These are phyloP conservation scores for Phytophthora vignae DNA, from an alignment of 352 stramenopile genomes.

Conservation along the genomic window DNA sequence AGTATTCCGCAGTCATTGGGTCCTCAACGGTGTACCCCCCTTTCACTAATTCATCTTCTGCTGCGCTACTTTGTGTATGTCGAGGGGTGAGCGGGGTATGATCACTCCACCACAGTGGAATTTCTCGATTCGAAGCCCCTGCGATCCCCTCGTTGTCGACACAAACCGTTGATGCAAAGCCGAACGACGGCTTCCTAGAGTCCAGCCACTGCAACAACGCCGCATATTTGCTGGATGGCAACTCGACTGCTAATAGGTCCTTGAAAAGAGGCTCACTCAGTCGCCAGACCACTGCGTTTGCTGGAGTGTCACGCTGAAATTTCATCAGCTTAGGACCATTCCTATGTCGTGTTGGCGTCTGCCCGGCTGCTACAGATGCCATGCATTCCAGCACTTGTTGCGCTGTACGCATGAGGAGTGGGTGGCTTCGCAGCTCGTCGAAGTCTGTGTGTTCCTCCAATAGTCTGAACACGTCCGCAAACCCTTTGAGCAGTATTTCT, in stretches of 20 bases:
- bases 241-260: constrained; percentile 32
- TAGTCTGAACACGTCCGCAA: constrained; percentile 13
- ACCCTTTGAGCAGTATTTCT: constrained; percentile 14
- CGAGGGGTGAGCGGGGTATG: constrained; percentile 15
- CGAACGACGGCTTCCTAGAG: constrained; percentile 19
- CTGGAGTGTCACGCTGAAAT: constrained; percentile 4
- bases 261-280: constrained; percentile 35
- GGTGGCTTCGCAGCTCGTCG: constrained; percentile 5
- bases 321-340: no score
- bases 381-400: constrained; percentile 22
- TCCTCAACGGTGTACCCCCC: neutral
- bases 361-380: constrained; percentile 9
- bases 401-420: constrained; percentile 2
- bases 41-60: constrained; percentile 10
- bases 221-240: constrained; percentile 8
- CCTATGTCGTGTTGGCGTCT: neutral
- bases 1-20: constrained; percentile 16
- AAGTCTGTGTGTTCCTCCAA: constrained; percentile 7
- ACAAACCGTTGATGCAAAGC: neutral
- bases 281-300: constrained; percentile 43
- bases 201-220: constrained; percentile 22
- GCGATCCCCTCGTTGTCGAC: neutral
- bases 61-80: constrained; percentile 2
- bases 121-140: neutral
- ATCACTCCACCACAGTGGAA: constrained; percentile 25